A percentile compares a stretch with the other conserved stretches of the same genome.
Evolutionary conservation across 768 basidiomycete species (phyloP).

Genomic region (Boletus speciosus): DNA sequence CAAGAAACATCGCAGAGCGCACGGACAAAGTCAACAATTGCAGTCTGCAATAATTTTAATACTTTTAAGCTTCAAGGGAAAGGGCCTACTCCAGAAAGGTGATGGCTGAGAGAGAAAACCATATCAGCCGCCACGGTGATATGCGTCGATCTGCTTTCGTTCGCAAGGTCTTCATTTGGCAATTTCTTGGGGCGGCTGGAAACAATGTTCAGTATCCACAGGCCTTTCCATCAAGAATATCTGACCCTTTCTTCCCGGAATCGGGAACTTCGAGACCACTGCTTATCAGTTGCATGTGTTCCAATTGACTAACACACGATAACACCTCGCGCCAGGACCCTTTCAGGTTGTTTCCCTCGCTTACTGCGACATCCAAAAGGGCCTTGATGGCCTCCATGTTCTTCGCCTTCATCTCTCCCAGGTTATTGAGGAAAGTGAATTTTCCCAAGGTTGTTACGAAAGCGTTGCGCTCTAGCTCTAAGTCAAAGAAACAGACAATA

Average conservation of each 20-base stretch:
- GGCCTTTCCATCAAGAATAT: slow-evolving; percentile 1
- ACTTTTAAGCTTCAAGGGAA: neutral
- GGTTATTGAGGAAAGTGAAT: slow-evolving; percentile 96
- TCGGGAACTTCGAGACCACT: slow-evolving; percentile 86
- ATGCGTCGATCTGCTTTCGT: slow-evolving; percentile 94
- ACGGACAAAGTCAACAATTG: slow-evolving; percentile 96
- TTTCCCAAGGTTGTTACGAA: slow-evolving; percentile 96
- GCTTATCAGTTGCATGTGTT: slow-evolving; percentile 97
- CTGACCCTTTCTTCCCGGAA: slow-evolving; percentile 75
- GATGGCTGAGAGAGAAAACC: slow-evolving; percentile 96
- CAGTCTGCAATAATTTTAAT: slow-evolving; percentile 53
- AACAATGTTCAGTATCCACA: slow-evolving; percentile 6
- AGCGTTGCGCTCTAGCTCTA: slow-evolving; percentile 97
- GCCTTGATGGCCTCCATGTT: slow-evolving; percentile 99
- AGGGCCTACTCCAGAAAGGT: slow-evolving; percentile 84
- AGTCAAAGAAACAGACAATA: slow-evolving; percentile 94
- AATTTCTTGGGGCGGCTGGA: slow-evolving; percentile 50
- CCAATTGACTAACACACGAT: slow-evolving; percentile 95
- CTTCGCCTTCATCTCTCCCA: slow-evolving; percentile 98
- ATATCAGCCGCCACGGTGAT: slow-evolving; percentile 99
- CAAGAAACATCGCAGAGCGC: slow-evolving; percentile 96
- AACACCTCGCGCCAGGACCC: slow-evolving; percentile 95
- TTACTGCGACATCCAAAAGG: slow-evolving; percentile 89
- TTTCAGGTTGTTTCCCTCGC: slow-evolving; percentile 95
- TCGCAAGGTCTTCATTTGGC: slow-evolving; percentile 90